Conservation (phyloP, 1,139 yeast species). For the Eremothecium gossypii region DNA sequence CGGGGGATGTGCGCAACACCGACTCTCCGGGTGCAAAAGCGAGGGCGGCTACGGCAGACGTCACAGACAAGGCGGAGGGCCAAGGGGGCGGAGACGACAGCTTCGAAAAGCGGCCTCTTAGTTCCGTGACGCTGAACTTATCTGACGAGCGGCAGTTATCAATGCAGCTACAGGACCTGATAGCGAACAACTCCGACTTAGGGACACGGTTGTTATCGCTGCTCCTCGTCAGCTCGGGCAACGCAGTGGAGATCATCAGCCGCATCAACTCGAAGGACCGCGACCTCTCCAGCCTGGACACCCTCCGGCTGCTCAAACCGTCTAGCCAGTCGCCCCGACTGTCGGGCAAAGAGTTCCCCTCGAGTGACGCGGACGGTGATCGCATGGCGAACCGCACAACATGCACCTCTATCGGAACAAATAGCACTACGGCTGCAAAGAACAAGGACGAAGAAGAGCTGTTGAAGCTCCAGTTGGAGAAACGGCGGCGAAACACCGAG, state of each 20-base stretch:
- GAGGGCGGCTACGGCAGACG: no score
- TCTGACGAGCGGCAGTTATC: conserved; percentile 7
- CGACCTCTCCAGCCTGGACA: conserved; percentile 8
- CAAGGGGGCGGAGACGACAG: no score
- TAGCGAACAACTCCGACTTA: conserved; percentile 23
- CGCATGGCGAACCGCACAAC: neutral
- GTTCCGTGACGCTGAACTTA: neutral
- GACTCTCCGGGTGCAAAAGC: no score
- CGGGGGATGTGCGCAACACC: no score
- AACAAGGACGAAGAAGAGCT: conserved; percentile 4
- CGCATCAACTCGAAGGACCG: conserved; percentile 19
- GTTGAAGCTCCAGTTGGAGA: conserved; percentile 11
- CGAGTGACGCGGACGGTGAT: neutral
- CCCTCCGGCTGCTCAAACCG: conserved; percentile 3
- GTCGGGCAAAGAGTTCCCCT: neutral
- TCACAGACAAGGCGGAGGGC: no score
- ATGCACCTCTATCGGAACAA: no score
- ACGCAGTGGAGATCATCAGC: conserved; percentile 22
- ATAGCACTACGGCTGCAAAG: neutral
- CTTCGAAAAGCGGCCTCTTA: no score
- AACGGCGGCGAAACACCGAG: conserved; percentile 23
- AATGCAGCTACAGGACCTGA: conserved; percentile 15
- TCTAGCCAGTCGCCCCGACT: neutral
- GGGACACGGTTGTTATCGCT: conserved; percentile 26
- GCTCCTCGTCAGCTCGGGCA: conserved; percentile 24